Evolutionary conservation across 805 yeast genomes (phyloP).

Genomic region (Wickerhamomyces xylosicus): DNA sequence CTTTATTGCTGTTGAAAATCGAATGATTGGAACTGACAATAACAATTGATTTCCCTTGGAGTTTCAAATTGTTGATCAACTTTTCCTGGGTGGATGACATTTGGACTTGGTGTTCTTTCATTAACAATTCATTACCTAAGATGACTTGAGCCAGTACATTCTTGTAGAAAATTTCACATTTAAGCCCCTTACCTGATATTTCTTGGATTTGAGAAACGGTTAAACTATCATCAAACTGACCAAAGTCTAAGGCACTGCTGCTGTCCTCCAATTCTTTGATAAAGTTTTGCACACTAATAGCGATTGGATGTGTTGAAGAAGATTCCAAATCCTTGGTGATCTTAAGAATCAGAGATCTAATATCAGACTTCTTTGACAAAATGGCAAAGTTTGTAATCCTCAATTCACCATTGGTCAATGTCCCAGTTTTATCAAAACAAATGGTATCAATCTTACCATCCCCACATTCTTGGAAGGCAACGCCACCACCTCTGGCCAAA

Average conservation of each 20-base stretch:
- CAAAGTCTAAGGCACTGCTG: slow-evolving; percentile 16
- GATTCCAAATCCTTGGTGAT: slow-evolving; percentile 48
- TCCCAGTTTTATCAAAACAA: slow-evolving; percentile 76
- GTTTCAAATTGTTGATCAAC: slow-evolving; percentile 43
- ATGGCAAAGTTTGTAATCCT: slow-evolving; percentile 40
- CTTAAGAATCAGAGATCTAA: slow-evolving; percentile 25
- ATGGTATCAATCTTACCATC: slow-evolving; percentile 53
- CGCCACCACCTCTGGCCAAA: slow-evolving; percentile 73
- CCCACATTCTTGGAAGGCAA: slow-evolving; percentile 55
- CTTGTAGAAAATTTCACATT: slow-evolving; percentile 25
- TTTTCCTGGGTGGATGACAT: slow-evolving; percentile 25
- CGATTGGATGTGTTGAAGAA: slow-evolving; percentile 61
- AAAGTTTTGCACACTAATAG: slow-evolving; percentile 41
- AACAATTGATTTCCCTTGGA: slow-evolving; percentile 53
- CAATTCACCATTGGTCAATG: slow-evolving; percentile 51
- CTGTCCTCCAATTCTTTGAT: slow-evolving; percentile 16
- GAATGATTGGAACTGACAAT: slow-evolving; percentile 34
- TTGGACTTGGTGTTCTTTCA: slow-evolving; percentile 35
- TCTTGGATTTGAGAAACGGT: slow-evolving; percentile 39
- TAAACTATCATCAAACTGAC: background rate
- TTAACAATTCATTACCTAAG: slow-evolving; percentile 52
- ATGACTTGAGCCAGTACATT: slow-evolving; percentile 24
- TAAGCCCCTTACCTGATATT: slow-evolving; percentile 51
- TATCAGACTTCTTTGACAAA: slow-evolving; percentile 6
- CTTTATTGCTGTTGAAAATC: slow-evolving; percentile 1